These are phyloP conservation scores for Talaromyces sp. DNA, from an alignment of 2,329 filamentous ascomycete species.

Conservation along the genomic window DNA sequence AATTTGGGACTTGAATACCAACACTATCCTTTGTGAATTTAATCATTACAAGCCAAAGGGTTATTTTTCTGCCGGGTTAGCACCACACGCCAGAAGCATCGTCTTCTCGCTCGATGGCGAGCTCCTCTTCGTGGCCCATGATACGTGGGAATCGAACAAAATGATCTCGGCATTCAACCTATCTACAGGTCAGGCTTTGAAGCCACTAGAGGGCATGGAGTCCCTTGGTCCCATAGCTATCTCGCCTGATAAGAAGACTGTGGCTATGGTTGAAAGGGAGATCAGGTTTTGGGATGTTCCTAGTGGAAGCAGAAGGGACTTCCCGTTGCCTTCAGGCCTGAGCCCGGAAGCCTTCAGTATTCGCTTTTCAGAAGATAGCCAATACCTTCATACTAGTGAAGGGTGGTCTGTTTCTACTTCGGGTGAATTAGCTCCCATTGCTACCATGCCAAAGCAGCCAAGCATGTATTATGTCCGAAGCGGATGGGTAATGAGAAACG, in stretches of 20 bases:
- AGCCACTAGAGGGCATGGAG: background rate
- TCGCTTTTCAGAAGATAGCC: background rate
- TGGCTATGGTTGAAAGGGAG: background rate
- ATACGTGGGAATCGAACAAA: background rate
- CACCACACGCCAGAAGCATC: too few relatives aligned
- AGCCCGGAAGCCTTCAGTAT: background rate
- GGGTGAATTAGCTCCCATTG: background rate
- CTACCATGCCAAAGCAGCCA: background rate
- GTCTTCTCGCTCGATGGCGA: background rate
- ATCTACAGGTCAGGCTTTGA: background rate
- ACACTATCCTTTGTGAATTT: background rate
- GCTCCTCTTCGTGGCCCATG: background rate
- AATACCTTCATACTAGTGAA: background rate
- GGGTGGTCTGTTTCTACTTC: background rate
- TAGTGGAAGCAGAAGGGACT: background rate
- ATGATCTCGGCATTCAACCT: background rate
- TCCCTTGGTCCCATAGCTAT: background rate
- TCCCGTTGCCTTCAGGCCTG: background rate
- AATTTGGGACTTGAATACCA: background rate
- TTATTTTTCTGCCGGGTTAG: too few relatives aligned
- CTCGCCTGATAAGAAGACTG: background rate
- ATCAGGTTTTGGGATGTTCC: background rate
- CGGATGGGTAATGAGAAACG: background rate
- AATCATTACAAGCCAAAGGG: too few relatives aligned
- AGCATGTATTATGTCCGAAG: background rate